Evolutionary conservation across 2,329 filamentous ascomycete species (phyloP), one percentile per base, ranked within the genome.

Genomic region (Cladophialophora bantiana): DNA sequence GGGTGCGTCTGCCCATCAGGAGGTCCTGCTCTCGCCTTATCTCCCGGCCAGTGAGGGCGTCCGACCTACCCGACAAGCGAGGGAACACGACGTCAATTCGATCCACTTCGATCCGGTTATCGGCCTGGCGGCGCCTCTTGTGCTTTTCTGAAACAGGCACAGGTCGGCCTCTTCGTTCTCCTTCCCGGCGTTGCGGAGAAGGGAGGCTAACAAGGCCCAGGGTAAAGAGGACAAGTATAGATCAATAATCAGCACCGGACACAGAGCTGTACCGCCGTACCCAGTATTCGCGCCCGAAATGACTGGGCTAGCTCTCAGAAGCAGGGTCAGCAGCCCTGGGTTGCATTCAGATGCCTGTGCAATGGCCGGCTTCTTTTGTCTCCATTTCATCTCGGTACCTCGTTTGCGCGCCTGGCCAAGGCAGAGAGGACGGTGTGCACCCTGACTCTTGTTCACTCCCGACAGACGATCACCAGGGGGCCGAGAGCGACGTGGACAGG

Each of bases 31-130:
- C 38, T 59, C 48, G 34, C 52, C 59, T 62, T 68, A 53, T 64
- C 59, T 57, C 36, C 45, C 18, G 20, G 20, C 45, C 38, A 35
- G 31, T 60, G 48, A 64, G 31, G 53, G 59, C 63, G 65, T 48
- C 65, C 61, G 42, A 40, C 32, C 13, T 12, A 31, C 18, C 59
- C 58, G 62, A 50, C 56, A 69, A 69, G 68, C 68, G 68, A 69
- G 42, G 58, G 55, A 45, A n/a, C 34, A 67, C 68, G 61, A 69
- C 68, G 68, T 69, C 68, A 69, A 64, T n/a, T 20, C 31, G 35
- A 38, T 52, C 52, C 59, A 62, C 60, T 36, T 36, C 35, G 64
- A 60, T 65, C 67, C 61, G 67, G 67, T 62, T 69, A 66, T 64
- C 67, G 67, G 52, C 58, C 54, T 67, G 61, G 62, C 42, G 52